Conservation (phyloP, 495 filamentous ascomycete species). For the Astrothelium macrocarpum region DNA sequence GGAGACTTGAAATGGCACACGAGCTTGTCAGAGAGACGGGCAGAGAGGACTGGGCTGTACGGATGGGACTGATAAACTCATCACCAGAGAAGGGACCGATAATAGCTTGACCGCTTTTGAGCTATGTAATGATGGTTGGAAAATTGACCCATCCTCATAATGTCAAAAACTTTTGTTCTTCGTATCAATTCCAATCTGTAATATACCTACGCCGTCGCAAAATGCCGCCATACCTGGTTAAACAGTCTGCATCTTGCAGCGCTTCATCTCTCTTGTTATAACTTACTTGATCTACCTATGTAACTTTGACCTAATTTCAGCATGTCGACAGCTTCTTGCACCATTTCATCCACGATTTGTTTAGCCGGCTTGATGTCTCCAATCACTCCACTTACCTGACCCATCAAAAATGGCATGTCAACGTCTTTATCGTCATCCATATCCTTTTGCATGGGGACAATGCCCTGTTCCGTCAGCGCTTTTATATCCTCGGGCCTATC, state of each 20-base stretch:
- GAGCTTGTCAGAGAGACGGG: slow-evolving; percentile 31
- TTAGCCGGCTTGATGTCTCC: slow-evolving; percentile 65
- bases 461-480: slow-evolving; percentile 57
- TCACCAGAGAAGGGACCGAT: slow-evolving; percentile 2
- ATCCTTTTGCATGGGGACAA: slow-evolving; percentile 73
- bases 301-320: slow-evolving; percentile 49
- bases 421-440: slow-evolving; percentile 68
- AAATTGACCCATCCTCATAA: too few species aligned
- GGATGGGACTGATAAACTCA: slow-evolving; percentile 29
- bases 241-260: background rate
- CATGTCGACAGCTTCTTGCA: slow-evolving; percentile 63
- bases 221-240: too few species aligned
- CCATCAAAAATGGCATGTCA: slow-evolving; percentile 82
- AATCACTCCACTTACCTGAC: slow-evolving; percentile 77
- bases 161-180: too few species aligned
- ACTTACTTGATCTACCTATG: slow-evolving; percentile 34
- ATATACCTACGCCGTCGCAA: too few species aligned
- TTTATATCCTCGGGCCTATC: slow-evolving; percentile 57
- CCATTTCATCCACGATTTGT: slow-evolving; percentile 78
- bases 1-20: slow-evolving; percentile 31
- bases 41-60: slow-evolving; percentile 33
- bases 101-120: background rate
- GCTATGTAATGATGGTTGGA: background rate
- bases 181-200: too few species aligned
- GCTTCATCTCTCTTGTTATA: slow-evolving; percentile 22